phyloP scores from a whole-genome alignment of 257 asterid species.

The Plantago elongata region DNA sequence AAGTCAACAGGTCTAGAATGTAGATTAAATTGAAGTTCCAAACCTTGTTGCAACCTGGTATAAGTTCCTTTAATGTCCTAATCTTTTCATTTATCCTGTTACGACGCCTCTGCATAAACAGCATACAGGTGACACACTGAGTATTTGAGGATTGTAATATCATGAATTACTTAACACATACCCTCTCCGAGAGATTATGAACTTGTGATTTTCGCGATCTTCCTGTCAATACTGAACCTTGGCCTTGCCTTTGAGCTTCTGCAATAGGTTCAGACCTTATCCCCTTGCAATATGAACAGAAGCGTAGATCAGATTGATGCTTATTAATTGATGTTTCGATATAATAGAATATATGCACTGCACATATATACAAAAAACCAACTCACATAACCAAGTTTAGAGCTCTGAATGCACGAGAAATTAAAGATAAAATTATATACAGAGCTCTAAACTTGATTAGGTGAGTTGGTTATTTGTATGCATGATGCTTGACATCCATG shows the following conservation, averaged over 20 bases:
- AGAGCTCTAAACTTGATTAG: too few relatives aligned
- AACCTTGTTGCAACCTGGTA: conserved; percentile 92
- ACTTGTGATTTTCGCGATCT: conserved; percentile 83
- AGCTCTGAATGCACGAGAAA: too few relatives aligned
- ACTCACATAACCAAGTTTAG: too few relatives aligned
- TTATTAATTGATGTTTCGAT: too few relatives aligned
- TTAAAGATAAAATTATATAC: too few relatives aligned
- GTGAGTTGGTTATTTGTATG: too few relatives aligned
- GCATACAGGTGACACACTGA: conserved; percentile 10
- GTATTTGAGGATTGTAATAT: not conserved
- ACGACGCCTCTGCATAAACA: conserved; percentile 61
- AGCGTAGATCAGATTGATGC: too few relatives aligned
- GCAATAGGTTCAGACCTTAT: conserved; percentile 44
- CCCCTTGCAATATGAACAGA: conserved; percentile 30
- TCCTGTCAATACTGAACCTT: conserved; percentile 52
- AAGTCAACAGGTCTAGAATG: not conserved
- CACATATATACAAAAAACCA: too few relatives aligned
- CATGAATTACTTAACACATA: conserved; percentile 13
- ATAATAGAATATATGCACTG: too few relatives aligned
- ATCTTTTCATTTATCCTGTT: conserved; percentile 87
- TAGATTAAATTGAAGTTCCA: not conserved
- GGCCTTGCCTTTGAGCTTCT: conserved; percentile 36
- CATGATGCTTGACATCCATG: too few relatives aligned
- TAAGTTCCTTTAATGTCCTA: conserved; percentile 74
- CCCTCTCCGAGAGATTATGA: conserved; percentile 75